These are phyloP conservation scores for Penicillium canariense DNA, from an alignment of 495 filamentous ascomycete genomes.

Conservation along the genomic window DNA sequence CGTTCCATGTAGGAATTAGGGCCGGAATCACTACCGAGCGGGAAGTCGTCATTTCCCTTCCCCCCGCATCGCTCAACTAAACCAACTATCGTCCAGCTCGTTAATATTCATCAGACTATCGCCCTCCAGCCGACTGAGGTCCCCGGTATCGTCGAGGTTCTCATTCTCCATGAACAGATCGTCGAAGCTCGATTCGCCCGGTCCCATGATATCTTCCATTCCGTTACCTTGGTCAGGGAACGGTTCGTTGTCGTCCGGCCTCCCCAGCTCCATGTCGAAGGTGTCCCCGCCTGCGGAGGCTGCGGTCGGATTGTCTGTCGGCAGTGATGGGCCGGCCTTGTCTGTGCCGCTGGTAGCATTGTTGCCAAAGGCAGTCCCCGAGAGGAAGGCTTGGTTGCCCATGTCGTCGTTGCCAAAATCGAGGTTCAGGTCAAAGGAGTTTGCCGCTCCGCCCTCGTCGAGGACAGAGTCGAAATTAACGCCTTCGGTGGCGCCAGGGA, in stretches of 20 bases:
- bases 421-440: conserved; percentile 47
- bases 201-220: conserved; percentile 42
- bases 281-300: conserved; percentile 40
- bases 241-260: conserved; percentile 19
- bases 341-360: conserved; percentile 19
- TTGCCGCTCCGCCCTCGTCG: conserved; percentile 31
- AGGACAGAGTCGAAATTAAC: conserved; percentile 43
- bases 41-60: neutral
- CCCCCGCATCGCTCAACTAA: conserved; percentile 24
- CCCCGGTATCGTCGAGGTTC: conserved; percentile 34
- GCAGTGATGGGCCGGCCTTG: conserved; percentile 24
- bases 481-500: conserved; percentile 26
- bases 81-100: conserved; percentile 48
- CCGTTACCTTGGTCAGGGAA: conserved; percentile 18
- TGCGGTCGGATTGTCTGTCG: conserved; percentile 26
- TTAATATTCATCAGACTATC: conserved; percentile 43
- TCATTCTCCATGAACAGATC: conserved; percentile 50
- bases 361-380: conserved; percentile 34
- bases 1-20: neutral
- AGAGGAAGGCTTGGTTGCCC: conserved; percentile 44
- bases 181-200: conserved; percentile 50
- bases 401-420: conserved; percentile 47
- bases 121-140: conserved; percentile 41
- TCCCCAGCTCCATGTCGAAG: conserved; percentile 43
- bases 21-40: neutral